Evolutionary conservation across 176 grass and related monocot genomes (phyloP), one percentile per base, ranked within the genome.

Genomic region (Tillandsia fasciculata): DNA sequence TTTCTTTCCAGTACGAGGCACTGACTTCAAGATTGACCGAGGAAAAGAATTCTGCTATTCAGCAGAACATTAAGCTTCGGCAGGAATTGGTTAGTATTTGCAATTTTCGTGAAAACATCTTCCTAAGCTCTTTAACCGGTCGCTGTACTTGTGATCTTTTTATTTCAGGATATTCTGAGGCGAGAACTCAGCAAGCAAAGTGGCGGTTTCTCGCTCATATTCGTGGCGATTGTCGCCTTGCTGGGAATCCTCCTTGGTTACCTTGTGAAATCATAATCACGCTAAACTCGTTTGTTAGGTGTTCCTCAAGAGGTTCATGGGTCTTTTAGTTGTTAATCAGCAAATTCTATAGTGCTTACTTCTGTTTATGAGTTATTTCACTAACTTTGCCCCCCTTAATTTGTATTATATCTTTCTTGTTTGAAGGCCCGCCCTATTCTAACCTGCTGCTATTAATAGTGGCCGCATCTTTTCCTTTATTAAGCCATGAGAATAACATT

Each of bases 231-330:
- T 29, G 52, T 88, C 76, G 88, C 88, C 66, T 66, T 96, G 49
- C 54, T 96, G 69, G 92, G 92, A 74, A 79, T 96, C 81, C 53
- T 96, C 33, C 69, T 96, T 52, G 88, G 85, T 11, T 91, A 76
- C 58, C 49, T 87, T 22, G 52, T 91, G 59, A 91, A 84, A 64
- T 82, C 79, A 86, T 91, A 69, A 96, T 33, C n/a, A 42, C 6
- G 33, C 33, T 42, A 42, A 42, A 4, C 33, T 42, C 0, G 33
- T 42, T 42, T 6, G 33, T 42, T 42, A 42, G 33, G 33, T 42
- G 33, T 42, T 42, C 33, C 33, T 42, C 33, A 42, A 6, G 33
- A 42, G 33, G 33, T 42, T 42, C 33, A 7, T 42, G 33, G 33
- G 33, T 7, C 33, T 42, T 42, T 42, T 42, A 6, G 7, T 42